Base-by-base conservation (phyloP, 179 eudicot genomes). In the Spergularia azorica region DNA sequence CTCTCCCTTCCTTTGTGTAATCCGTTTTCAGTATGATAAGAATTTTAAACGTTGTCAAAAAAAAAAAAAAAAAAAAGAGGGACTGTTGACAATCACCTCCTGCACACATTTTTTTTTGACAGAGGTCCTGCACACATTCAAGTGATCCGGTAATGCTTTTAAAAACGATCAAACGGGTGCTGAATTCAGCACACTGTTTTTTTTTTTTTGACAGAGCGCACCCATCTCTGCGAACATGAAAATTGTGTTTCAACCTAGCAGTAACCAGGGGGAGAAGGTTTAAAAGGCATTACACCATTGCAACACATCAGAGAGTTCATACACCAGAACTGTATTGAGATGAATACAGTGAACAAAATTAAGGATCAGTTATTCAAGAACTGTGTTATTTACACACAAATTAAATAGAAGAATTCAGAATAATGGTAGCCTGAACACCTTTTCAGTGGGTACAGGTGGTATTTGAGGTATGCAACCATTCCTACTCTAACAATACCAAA, bases 381-480 rank as follows among this genome's bases (percentile, higher is more conserved):
- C 72, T 21, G 39, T 69, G 58, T 10, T 50, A 69, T 77, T 26
- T 32, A 75, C 64, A 62, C 70, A 62, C 15, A 16, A 54, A 46
- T 50, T 57, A 61, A 18, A 39, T 12, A 21, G 16, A 13, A 9
- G 9, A n/a, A 32, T 69, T 32, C 17, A 38, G 17, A 50, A 26
- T 21, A 50, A 26, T 16, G 56, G 41, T 46, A 64, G 18, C 56
- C 15, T 13, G 14, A 69, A 69, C 14, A 15, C 46, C 60, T 48
- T 48, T 67, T 10, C 56, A 3, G 21, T 18, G 56, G 55, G 38
- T 36, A 41, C 17, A 15, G 41, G 3, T 4, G 56, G 8, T 3
- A 16, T 17, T 9, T 43, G 9, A 18, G 4, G 57, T 11, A 50
- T 15, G 18, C 26, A 48, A 50, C 57, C 13, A 9, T 51, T 59